A percentile compares a stretch with the other conserved stretches of the same genome.
Conservation (phyloP, 345 rosid genomes). For the Citropsis articulata region DNA sequence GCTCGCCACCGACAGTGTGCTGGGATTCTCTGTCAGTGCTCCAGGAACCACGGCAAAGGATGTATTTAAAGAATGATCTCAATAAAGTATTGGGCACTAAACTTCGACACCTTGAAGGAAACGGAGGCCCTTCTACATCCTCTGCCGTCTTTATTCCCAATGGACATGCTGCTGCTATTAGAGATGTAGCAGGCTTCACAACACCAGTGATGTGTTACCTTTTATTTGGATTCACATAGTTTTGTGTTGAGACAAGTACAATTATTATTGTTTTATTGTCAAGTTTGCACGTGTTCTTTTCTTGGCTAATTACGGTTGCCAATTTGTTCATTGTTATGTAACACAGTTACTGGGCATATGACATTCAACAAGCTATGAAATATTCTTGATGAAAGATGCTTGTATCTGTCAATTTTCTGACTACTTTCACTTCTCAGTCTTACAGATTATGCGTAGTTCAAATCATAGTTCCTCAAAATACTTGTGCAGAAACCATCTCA, state of each 20-base stretch:
- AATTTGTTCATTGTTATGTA: background rate
- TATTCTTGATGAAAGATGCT: too few relatives aligned
- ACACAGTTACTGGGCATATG: too few relatives aligned
- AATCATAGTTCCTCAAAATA: background rate
- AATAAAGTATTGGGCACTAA: too few relatives aligned
- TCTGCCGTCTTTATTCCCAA: constrained; percentile 38
- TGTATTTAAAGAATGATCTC: too few relatives aligned
- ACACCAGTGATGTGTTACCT: constrained; percentile 7
- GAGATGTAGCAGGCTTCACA: constrained; percentile 31
- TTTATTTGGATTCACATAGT: background rate
- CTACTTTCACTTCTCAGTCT: background rate
- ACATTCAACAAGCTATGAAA: background rate
- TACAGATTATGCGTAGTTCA: background rate
- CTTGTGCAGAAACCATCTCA: background rate
- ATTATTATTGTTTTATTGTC: background rate
- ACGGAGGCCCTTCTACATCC: constrained; percentile 32
- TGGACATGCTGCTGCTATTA: constrained; percentile 36
- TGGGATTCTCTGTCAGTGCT: constrained; percentile 23
- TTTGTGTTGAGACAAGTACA: background rate
- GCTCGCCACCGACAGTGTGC: constrained; percentile 33
- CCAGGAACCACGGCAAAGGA: too few relatives aligned
- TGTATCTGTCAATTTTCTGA: too few relatives aligned
- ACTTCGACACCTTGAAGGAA: constrained; percentile 4
- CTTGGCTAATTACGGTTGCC: background rate
- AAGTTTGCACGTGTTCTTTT: background rate